Evolutionary conservation across 257 asterid species (phyloP).

Genomic region (Cordia subcordata): DNA sequence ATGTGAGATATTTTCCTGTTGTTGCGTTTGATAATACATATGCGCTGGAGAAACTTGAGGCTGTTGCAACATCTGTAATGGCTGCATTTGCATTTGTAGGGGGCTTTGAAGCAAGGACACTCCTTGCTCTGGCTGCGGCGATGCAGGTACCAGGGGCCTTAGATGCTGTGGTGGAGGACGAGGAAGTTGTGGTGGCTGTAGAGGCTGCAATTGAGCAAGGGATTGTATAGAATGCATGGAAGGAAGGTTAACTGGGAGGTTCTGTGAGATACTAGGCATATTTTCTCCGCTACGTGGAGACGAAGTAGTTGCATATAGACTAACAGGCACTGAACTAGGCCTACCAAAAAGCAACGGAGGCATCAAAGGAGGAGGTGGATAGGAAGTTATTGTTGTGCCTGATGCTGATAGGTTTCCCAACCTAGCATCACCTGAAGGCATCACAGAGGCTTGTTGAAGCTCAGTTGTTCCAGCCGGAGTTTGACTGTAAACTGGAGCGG

Average conservation of each 20-base stretch:
- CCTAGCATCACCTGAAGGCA: conserved; percentile 32
- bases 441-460: conserved; percentile 54
- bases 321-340: conserved; percentile 54
- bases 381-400: conserved; percentile 43
- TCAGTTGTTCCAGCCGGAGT: conserved; percentile 40
- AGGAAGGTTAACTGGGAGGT: conserved; percentile 45
- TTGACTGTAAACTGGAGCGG: conserved; percentile 43
- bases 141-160: conserved; percentile 64
- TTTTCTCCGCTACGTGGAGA: conserved; percentile 60
- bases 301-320: conserved; percentile 47
- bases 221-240: conserved; percentile 45
- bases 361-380: conserved; percentile 44
- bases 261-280: conserved; percentile 42
- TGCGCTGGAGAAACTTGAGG: conserved; percentile 40
- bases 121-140: conserved; percentile 72
- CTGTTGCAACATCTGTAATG: conserved; percentile 36
- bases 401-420: conserved; percentile 27
- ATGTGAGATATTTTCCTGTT: conserved; percentile 40
- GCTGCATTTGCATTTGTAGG: conserved; percentile 35
- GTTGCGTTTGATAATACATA: conserved; percentile 46
- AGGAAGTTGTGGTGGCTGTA: conserved; percentile 91
- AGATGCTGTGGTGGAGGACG: conserved; percentile 77
- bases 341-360: conserved; percentile 52
- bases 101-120: conserved; percentile 46
- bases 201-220: conserved; percentile 70